phyloP scores from a whole-genome alignment of 768 basidiomycete genomes.

The Hericium erinaceus region DNA sequence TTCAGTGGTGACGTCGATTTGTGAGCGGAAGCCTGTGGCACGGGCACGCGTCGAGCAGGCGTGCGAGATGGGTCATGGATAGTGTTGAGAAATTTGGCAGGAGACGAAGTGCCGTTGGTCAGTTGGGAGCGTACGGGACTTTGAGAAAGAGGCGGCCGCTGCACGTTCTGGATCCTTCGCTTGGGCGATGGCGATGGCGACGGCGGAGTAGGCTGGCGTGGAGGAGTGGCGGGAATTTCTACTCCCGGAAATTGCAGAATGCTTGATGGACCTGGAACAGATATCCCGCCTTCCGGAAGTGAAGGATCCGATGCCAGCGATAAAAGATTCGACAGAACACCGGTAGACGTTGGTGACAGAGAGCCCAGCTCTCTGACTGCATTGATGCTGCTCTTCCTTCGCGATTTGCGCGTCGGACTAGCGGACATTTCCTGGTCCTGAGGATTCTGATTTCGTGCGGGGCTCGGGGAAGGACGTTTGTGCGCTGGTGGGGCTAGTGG shows the following conservation, averaged over 20 bases:
- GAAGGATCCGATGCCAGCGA: neutral
- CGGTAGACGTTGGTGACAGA: constrained; percentile 50
- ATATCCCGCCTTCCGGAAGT: neutral
- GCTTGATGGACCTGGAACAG: neutral
- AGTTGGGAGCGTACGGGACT: constrained; percentile 11
- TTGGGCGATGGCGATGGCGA: neutral
- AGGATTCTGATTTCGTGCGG: neutral
- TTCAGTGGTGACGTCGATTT: constrained; percentile 5
- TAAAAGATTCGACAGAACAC: constrained; percentile 21
- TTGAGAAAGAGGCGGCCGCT: constrained; percentile 10
- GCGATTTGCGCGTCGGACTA: neutral
- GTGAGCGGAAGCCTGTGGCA: constrained; percentile 7
- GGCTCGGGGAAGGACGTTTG: neutral
- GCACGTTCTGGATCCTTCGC: constrained; percentile 3
- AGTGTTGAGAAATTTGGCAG: constrained; percentile 3
- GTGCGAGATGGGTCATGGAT: constrained; percentile 9
- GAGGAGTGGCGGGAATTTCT: constrained; percentile 5
- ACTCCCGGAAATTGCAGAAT: neutral
- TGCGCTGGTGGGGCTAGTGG: neutral
- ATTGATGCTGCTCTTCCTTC: neutral
- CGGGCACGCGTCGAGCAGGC: constrained; percentile 13
- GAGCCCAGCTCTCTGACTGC: constrained; percentile 38
- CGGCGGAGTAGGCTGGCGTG: neutral
- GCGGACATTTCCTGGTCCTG: neutral
- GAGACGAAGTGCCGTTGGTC: constrained; percentile 7